Conservation (phyloP, 345 rosid species). For the Brassica carinata region DNA sequence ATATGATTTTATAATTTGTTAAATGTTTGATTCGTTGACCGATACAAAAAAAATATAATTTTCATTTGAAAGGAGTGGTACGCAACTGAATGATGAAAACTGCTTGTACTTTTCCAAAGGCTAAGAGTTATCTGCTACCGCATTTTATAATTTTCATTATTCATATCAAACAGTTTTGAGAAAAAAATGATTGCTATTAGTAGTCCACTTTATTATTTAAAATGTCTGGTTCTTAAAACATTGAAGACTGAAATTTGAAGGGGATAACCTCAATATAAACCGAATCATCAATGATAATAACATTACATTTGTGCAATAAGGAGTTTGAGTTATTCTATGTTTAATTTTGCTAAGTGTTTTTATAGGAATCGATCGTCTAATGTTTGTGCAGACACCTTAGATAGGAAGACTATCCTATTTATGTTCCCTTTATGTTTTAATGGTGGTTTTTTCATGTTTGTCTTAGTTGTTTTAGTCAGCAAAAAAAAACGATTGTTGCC, state of each 20-base stretch:
- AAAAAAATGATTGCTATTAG: not conserved
- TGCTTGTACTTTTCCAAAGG: not conserved
- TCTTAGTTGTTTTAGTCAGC: not conserved
- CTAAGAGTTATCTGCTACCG: not conserved
- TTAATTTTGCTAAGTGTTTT: not conserved
- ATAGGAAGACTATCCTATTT: not conserved
- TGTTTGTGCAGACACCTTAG: not conserved
- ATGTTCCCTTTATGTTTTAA: not conserved
- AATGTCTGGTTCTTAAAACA: not conserved
- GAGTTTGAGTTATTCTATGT: not conserved
- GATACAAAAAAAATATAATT: not conserved
- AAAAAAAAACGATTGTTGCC: not conserved
- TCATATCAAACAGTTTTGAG: not conserved
- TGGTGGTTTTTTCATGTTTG: not conserved
- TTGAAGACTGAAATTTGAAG: not conserved
- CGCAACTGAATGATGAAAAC: conserved; percentile 3
- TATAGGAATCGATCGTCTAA: not conserved
- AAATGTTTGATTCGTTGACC: conserved; percentile 11
- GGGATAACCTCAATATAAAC: not conserved
- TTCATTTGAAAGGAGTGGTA: not conserved
- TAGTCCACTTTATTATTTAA: not conserved
- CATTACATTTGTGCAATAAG: not conserved
- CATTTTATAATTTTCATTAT: not conserved
- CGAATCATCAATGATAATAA: not conserved
- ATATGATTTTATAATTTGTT: not conserved